Evolutionary conservation across 2,329 filamentous ascomycete species (phyloP), one percentile per base, ranked within the genome.

Genomic region (Fusarium pseudonygamai): DNA sequence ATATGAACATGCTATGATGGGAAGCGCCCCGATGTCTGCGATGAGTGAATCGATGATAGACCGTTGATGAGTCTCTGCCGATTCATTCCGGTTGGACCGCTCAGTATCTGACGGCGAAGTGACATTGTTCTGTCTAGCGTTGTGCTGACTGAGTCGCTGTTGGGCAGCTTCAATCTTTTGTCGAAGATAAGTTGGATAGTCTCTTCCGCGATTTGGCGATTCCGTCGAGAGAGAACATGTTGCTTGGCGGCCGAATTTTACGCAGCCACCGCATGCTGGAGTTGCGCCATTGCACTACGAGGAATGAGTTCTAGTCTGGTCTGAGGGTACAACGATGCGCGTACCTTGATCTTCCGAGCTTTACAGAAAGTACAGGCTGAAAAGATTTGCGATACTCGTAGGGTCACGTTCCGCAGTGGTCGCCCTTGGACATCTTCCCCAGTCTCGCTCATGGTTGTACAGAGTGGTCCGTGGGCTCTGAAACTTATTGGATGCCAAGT

Each of bases 41-140:
- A 69, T 55, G 5, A 69, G 34, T 8, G 66, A 69, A 6, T 69
- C 66, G 5, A 69, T 69, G 16, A 69, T 64, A 6, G 57, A 64
- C 0, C 37, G 36, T 14, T 57, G 42, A 15, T 68, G 63, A 5
- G 30, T 24, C 34, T 69, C 28, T 22, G 47, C 16, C 1, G 57
- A 34, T 7, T 37, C 43, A 20, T 57, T 32, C 4, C 39, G 26
- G 15, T 22, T 34, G 7, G 55, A 24, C 11, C 20, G 30, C 16
- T 39, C 47, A 16, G 30, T 43, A n/a, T 63, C 14, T 13, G 37
- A 39, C 0, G 56, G 22, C 1, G 49, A 52, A 2, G 4, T 16
- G 0, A 8, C 2, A 20, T 11, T 12, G 18, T 45, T n/a, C 3
- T 22, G 12, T 32, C 43, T 26, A 3, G 32, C 9, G 0, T 50